phyloP scores from a whole-genome alignment of 2,329 filamentous ascomycete genomes.

The Ceratocystis lukuohia region DNA sequence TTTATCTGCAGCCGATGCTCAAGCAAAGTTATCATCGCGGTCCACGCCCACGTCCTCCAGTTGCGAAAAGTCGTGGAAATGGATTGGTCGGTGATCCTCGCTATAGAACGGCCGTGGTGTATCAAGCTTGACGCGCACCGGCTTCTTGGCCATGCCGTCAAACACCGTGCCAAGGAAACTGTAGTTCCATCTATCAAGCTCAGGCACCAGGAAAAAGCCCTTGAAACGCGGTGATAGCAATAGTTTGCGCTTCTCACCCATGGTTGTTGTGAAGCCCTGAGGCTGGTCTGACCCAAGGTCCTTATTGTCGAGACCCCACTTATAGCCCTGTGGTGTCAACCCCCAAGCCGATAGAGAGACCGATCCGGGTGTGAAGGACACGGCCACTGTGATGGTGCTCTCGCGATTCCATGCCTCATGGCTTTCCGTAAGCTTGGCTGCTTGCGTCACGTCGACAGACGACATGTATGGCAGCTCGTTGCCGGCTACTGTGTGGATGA shows the following conservation, averaged over 20 bases:
- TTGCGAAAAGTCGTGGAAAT: constrained; percentile 96
- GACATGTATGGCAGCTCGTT: constrained; percentile 97
- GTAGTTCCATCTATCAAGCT: constrained; percentile 89
- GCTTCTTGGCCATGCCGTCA: constrained; percentile 76
- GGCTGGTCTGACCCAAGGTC: constrained; percentile 87
- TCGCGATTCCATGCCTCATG: constrained; percentile 66
- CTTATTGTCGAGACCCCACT: constrained; percentile 94
- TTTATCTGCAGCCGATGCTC: constrained; percentile 24
- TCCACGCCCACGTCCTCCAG: constrained; percentile 96
- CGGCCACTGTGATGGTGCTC: constrained; percentile 86
- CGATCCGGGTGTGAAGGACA: constrained; percentile 91
- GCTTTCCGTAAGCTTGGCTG: constrained; percentile 74
- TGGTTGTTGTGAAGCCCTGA: constrained; percentile 77
- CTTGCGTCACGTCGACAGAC: constrained; percentile 83
- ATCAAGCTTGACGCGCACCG: constrained; percentile 84
- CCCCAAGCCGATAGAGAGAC: constrained; percentile 91
- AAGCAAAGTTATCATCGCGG: constrained; percentile 84
- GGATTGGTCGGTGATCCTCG: constrained; percentile 77
- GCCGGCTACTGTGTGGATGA: constrained; percentile 91
- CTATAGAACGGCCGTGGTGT: constrained; percentile 84
- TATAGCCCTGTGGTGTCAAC: constrained; percentile 81
- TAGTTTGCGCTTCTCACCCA: constrained; percentile 92
- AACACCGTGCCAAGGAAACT: constrained; percentile 93
- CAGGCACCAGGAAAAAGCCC: constrained; percentile 91
- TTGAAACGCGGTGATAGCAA: constrained; percentile 84